A percentile compares a stretch with the other conserved stretches of the same genome.
phyloP scores from a whole-genome alignment of 306 rosid species.

The Mucuna pruriens region DNA sequence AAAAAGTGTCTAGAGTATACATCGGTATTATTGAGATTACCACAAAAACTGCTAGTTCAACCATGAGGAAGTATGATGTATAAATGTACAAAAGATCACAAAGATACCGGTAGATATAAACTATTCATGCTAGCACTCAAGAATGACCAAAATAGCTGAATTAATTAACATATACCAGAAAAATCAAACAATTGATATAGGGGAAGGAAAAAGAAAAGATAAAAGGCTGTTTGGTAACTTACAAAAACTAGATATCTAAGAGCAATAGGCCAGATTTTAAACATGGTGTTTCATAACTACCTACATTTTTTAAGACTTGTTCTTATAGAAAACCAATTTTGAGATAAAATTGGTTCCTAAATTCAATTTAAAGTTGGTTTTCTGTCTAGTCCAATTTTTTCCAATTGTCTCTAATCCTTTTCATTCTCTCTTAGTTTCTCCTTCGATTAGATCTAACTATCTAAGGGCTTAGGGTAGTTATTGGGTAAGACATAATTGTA shows the following conservation, averaged over 20 bases:
- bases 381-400: neutral
- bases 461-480: neutral
- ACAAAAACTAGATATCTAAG: neutral
- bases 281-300: neutral
- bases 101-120: slow-evolving; percentile 12
- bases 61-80: neutral
- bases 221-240: slow-evolving; percentile 2
- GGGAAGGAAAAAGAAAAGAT: neutral
- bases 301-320: neutral
- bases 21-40: slow-evolving; percentile 24
- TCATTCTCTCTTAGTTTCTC: neutral
- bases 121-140: slow-evolving; percentile 23
- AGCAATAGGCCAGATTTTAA: neutral
- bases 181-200: slow-evolving; percentile 26
- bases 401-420: neutral
- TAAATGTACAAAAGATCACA: neutral
- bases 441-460: neutral
- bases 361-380: neutral
- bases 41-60: neutral
- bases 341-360: neutral
- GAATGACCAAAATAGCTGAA: slow-evolving; percentile 15
- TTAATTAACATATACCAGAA: neutral
- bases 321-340: neutral
- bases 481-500: neutral
- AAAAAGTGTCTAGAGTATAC: slow-evolving; percentile 67